Conservation (phyloP, 352 stramenopile species). For the Globisporangium abappressorium region DNA sequence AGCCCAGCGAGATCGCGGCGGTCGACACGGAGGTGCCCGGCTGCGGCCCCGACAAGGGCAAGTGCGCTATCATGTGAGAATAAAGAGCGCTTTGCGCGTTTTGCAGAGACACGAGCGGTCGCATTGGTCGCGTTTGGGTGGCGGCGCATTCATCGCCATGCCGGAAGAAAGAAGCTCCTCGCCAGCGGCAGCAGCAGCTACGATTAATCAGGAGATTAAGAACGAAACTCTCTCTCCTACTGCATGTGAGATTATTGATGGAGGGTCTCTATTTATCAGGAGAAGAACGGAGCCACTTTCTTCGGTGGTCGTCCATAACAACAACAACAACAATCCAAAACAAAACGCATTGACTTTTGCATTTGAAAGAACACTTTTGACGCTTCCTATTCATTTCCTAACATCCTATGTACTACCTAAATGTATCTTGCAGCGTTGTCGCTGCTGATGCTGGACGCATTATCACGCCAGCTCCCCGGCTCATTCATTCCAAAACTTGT, state of each 20-base stretch:
- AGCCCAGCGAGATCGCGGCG: conserved; percentile 66
- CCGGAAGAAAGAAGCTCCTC: neutral
- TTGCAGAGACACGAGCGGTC: neutral
- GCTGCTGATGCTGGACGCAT: neutral
- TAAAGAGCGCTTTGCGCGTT: neutral
- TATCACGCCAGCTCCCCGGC: neutral
- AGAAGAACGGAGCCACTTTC: neutral
- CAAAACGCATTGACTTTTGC: conserved; percentile 7
- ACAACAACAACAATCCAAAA: neutral
- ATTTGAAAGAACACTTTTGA: neutral
- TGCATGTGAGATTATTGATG: conserved; percentile 10
- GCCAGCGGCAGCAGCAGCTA: neutral
- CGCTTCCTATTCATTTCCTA: neutral
- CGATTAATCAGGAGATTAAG: neutral
- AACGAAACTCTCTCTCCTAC: neutral
- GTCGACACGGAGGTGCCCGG: conserved; percentile 87
- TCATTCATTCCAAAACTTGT: conserved; percentile 20
- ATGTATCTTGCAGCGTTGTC: neutral
- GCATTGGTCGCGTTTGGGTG: no score
- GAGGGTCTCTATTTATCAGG: neutral
- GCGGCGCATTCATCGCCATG: neutral
- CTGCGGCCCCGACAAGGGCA: conserved; percentile 51
- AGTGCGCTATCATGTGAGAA: conserved; percentile 19
- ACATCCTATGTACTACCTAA: neutral
- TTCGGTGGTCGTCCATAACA: neutral